A percentile compares a stretch with the other conserved stretches of the same genome.
phyloP scores from a whole-genome alignment of 2,329 filamentous ascomycete genomes.

The Periconia sp. region DNA sequence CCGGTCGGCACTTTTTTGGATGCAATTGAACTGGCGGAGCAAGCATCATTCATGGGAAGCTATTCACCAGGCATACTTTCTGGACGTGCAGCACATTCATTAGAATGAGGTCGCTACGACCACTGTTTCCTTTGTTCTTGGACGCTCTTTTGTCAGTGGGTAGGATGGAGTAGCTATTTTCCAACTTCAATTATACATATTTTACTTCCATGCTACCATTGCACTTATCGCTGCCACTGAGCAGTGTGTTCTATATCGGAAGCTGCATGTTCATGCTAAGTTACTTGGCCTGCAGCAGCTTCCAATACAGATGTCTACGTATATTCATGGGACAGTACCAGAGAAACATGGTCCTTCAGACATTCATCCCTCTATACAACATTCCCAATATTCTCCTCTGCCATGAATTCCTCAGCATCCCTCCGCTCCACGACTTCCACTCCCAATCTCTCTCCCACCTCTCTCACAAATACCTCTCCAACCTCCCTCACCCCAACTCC shows the following conservation, averaged over 20 bases:
- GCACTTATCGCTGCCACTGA: not conserved
- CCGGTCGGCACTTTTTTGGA: not conserved
- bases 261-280: not conserved
- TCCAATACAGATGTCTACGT: too few relatives aligned
- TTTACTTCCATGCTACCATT: too few relatives aligned
- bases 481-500: slow-evolving; percentile 42
- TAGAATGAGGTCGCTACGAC: not conserved
- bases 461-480: slow-evolving; percentile 44
- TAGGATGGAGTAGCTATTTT: slow-evolving; percentile 5
- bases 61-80: not conserved
- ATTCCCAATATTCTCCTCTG: not conserved
- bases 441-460: slow-evolving; percentile 36
- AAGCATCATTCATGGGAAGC: not conserved
- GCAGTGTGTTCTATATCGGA: not conserved
- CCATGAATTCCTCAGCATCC: slow-evolving; percentile 16
- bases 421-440: slow-evolving; percentile 24
- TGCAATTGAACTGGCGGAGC: not conserved
- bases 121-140: slow-evolving; percentile 4
- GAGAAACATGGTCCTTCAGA: too few relatives aligned
- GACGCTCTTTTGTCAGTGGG: slow-evolving; percentile 7
- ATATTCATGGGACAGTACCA: too few relatives aligned
- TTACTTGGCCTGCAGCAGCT: too few relatives aligned
- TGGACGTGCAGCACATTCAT: not conserved
- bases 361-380: not conserved
- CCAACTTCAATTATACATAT: slow-evolving; percentile 40